Base-by-base conservation (phyloP, 768 basidiomycete genomes). In the Russula sp. region DNA sequence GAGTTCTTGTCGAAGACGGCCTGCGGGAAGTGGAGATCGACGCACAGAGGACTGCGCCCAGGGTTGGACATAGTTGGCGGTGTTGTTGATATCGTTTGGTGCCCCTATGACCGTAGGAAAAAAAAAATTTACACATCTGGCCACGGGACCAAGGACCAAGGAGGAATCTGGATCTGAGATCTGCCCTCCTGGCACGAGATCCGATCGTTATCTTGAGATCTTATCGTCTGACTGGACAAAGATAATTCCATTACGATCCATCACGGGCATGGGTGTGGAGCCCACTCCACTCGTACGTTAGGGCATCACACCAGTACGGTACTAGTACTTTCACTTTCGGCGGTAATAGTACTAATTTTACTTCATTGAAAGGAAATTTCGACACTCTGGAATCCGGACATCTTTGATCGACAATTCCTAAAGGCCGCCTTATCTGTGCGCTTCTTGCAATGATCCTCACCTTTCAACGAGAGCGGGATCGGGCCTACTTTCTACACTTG, bases 11-110 rank as follows among this genome's bases (percentile, higher is more conserved):
- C 8, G 5, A 10, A 13, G 32, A 31, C 37, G 16, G 5, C 13
- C 8, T 0, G 18, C 27, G 51, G 57, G 49, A 10, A n/a, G 5
- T 35, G 32, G 27, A 27, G 39, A 40, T 20, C 34, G 44, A 64
- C 63, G 48, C 31, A 52, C 44, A 70, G 70, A 66, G 48, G 70
- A 66, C 68, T 64, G 13, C 65, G 70, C 35, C 64, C 56, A 7
- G 59, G 62, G 13, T 68, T 65, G 11, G 71, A 66, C 71, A 72
- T 72, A 6, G 32, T 27, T 55, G 45, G 16, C 14, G 22, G 16
- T n/a, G 31, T 13, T 31, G 35, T 13, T 31, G 35, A 48, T 10
- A 48, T n/a, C 18, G 10, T 50, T 18, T 16, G 16, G 6, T 14
- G 18, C 18, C 42, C 42, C 5, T 18, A 16, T 4, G 4, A 5